Conservation (phyloP, 176 grass and related monocot genomes). For the Elaeis guineensis region DNA sequence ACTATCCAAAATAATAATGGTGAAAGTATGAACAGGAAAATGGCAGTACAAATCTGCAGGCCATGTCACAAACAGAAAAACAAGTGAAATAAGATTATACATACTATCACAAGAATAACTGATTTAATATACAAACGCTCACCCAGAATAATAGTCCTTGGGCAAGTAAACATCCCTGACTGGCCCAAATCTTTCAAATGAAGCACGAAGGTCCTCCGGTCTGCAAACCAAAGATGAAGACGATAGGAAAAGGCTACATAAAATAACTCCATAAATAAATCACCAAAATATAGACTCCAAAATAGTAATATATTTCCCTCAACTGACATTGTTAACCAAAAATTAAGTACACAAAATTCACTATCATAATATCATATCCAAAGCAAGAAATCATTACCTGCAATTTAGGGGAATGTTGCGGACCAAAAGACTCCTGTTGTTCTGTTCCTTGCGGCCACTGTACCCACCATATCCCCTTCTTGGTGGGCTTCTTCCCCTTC, state of each 20-base stretch:
- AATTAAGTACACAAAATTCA: too few species aligned
- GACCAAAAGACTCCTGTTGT: slow-evolving; percentile 66
- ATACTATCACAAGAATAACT: too few species aligned
- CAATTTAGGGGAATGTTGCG: slow-evolving; percentile 83
- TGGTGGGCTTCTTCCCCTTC: slow-evolving; percentile 75
- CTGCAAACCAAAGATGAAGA: slow-evolving; percentile 22
- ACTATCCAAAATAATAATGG: too few species aligned
- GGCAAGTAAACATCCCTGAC: slow-evolving; percentile 90
- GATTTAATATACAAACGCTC: slow-evolving; percentile 11
- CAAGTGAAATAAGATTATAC: too few species aligned
- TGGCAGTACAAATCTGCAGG: too few species aligned
- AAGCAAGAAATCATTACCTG: slow-evolving; percentile 26
- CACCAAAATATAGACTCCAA: neutral
- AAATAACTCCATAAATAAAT: neutral
- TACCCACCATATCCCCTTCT: slow-evolving; percentile 60
- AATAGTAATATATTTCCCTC: too few species aligned
- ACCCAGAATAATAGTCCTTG: slow-evolving; percentile 84
- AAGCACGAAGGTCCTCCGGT: slow-evolving; percentile 60
- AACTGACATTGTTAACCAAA: too few species aligned
- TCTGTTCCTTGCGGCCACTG: slow-evolving; percentile 42
- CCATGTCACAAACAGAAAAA: too few species aligned
- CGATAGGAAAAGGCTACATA: too few species aligned
- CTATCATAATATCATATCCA: too few species aligned
- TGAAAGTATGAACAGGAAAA: too few species aligned
- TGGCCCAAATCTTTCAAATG: slow-evolving; percentile 93